phyloP scores from a whole-genome alignment of 2,329 filamentous ascomycete species.

The Diaporthe helianthi region DNA sequence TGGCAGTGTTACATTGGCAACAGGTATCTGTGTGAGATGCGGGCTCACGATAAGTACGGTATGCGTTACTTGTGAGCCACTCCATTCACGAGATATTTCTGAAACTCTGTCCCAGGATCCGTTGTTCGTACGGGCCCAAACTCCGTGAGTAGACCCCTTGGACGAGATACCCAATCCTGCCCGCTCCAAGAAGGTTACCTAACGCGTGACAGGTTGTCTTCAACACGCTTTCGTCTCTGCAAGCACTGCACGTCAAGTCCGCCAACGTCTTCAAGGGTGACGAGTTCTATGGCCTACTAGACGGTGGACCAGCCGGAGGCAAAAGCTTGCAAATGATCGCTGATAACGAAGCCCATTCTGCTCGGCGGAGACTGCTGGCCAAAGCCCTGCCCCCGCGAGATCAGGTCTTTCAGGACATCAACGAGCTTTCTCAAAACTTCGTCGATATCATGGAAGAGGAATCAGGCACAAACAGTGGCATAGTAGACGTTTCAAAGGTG shows the following conservation, averaged over 20 bases:
- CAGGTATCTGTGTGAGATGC: not conserved
- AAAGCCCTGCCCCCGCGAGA: not conserved
- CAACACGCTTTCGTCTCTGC: slow-evolving; percentile 4
- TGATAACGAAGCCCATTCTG: not conserved
- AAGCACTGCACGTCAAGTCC: not conserved
- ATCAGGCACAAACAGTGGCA: not conserved
- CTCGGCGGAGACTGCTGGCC: slow-evolving; percentile 1
- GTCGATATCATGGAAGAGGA: not conserved
- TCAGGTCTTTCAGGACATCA: slow-evolving; percentile 2
- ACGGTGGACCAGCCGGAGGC: not conserved
- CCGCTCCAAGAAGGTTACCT: not conserved
- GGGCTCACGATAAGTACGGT: slow-evolving; percentile 10
- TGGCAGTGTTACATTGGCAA: slow-evolving; percentile 15
- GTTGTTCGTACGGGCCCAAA: slow-evolving; percentile 1
- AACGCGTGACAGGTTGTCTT: not conserved
- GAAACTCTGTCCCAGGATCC: not conserved
- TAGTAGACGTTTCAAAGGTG: not conserved
- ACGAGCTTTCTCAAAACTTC: not conserved
- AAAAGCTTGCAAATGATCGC: slow-evolving; percentile 17
- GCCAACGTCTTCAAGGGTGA: slow-evolving; percentile 5
- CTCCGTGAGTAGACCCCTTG: not conserved
- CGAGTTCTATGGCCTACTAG: not conserved
- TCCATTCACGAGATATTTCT: not conserved
- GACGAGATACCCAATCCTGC: too few relatives aligned
- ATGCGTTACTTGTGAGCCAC: not conserved